Base-by-base conservation (phyloP, 1,284 basidiomycete species). In the Erythrobasidium hasegawianum region DNA sequence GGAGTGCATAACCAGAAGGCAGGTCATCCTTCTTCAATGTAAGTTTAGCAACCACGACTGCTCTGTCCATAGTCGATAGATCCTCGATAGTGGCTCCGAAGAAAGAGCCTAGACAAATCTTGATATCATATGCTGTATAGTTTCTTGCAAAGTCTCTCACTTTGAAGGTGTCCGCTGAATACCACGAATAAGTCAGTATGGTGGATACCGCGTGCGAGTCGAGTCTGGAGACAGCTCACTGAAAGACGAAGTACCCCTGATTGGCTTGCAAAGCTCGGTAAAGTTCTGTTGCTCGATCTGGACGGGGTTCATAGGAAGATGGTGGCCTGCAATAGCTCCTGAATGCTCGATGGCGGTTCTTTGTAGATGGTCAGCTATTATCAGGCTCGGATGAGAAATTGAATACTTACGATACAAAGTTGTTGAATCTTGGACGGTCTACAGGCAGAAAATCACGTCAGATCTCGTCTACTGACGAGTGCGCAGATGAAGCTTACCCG, bases 51-150 rank as follows among this genome's bases (percentile, higher is more conserved):
- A 64, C 18, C 10, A 64, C 53, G 24, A 64, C 27, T 13, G 61
- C 43, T 24, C 56, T n/a, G 26, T 56, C 45, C 50, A 64, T 56
- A 2, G 53, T 24, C 2, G 7, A 14, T 22, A 20, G 18, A 29
- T 61, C 59, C 13, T 22, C 24, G 2, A 20, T 38, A 9, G 18
- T 53, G 14, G 50, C 50, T 24, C 61, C 61, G 26, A 24, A 64
- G 43, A 29, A 64, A 13, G 53, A 56, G 20, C 61, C 61, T 24
- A 64, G 45, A 41, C 27, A 57, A 10, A 64, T n/a, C 16, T 56
- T 41, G 24, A 64, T 56, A 11, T 27, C 22, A 29, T 43, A 52
- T 16, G 52, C 53, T 18, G 56, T 27, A 18, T 27, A n/a, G 8
- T 43, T 54, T 29, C 41, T 39, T 38, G 38, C 40, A n/a, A 52